phyloP scores from a whole-genome alignment of 2,329 filamentous ascomycete species.

The Diplodia seriata region DNA sequence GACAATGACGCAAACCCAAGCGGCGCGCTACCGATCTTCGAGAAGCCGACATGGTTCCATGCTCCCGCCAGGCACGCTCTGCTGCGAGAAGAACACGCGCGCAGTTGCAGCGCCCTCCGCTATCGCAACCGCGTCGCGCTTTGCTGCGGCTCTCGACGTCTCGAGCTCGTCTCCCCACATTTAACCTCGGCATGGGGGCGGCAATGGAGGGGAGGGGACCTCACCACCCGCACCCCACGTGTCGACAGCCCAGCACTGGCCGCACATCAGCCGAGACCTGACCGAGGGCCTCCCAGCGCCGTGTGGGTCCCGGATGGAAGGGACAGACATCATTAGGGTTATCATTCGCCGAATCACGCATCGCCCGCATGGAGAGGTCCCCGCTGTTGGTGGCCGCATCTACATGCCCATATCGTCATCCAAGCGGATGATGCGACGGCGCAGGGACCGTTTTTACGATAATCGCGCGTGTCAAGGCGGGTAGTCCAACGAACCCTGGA shows the following conservation, averaged over 20 bases:
- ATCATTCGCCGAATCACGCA: background rate
- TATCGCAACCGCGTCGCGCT: background rate
- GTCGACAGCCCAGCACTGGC: background rate
- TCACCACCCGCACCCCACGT: conserved; percentile 1
- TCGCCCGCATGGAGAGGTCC: background rate
- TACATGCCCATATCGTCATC: background rate
- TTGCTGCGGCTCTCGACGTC: background rate
- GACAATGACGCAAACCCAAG: conserved; percentile 1
- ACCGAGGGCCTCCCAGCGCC: background rate
- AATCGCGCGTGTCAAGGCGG: background rate
- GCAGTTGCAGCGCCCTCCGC: background rate
- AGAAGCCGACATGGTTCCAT: background rate
- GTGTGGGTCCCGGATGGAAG: conserved; percentile 9
- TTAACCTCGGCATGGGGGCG: conserved; percentile 11
- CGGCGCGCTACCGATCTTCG: background rate
- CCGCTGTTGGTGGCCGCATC: background rate
- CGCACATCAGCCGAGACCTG: conserved; percentile 4
- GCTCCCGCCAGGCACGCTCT: background rate
- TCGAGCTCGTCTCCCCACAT: background rate
- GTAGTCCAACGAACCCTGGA: background rate
- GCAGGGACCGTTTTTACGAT: background rate
- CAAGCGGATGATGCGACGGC: background rate
- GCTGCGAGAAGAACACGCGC: background rate
- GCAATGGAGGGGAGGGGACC: background rate
- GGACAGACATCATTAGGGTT: conserved; percentile 15